Conservation (phyloP, 495 filamentous ascomycete genomes). For the Aspergillus carlsbadensis region DNA sequence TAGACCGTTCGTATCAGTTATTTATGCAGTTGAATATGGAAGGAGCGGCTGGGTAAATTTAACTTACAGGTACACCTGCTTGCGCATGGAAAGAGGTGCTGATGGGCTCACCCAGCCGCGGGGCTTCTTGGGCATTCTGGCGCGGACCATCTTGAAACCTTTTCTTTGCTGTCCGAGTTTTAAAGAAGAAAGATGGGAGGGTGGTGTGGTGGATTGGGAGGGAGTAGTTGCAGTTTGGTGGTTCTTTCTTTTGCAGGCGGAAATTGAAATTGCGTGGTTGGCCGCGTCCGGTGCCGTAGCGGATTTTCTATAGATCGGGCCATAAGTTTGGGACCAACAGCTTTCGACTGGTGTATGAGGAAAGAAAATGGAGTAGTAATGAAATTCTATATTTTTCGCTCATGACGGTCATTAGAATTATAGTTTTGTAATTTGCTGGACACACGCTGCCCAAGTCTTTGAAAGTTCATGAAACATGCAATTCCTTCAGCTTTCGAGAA, state of each 20-base stretch:
- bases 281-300: constrained; percentile 41
- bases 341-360: background rate
- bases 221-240: background rate
- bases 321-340: background rate
- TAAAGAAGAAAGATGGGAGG: background rate
- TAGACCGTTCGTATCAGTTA: background rate
- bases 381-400: constrained; percentile 19
- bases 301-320: background rate
- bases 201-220: background rate
- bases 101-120: constrained; percentile 19
- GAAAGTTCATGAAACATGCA: constrained; percentile 35
- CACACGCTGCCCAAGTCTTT: background rate
- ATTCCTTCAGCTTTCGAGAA: constrained; percentile 30
- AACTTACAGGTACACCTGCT: constrained; percentile 69
- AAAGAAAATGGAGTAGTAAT: constrained; percentile 7
- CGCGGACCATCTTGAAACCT: constrained; percentile 37
- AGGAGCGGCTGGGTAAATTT: background rate
- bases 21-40: background rate
- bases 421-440: constrained; percentile 21
- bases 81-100: constrained; percentile 34
- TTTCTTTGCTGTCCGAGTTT: background rate
- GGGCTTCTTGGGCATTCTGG: constrained; percentile 29
- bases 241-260: constrained; percentile 16
- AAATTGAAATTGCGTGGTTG: constrained; percentile 41
- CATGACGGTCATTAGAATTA: constrained; percentile 35